Evolutionary conservation across 345 rosid genomes (phyloP), one percentile per base, ranked within the genome.

Genomic region (Jatropha curcas): DNA sequence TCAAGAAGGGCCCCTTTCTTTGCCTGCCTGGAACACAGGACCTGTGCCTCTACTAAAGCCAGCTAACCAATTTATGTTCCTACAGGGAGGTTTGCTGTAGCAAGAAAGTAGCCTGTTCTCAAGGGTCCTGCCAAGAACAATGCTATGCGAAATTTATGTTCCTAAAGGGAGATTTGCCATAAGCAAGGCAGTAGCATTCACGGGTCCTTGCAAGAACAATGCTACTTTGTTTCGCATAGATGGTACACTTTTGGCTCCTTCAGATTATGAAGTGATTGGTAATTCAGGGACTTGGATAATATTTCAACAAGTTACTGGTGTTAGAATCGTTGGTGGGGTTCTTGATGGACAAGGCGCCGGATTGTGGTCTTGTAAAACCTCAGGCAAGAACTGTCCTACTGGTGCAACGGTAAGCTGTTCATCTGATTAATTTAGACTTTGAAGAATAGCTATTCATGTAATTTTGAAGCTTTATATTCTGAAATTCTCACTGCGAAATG

Each of bases 221-320:
- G 72, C 50, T 60, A 81, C 86, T 59, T 27, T 70, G 27, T 25
- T 87, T 24, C 77, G 74, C 57, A 82, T 84, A 3, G 80, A 58
- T 12, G 94, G 92, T 8, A 84, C 92, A 0, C 71, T 87, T 59
- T 82, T 86, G 9, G 97, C 90, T 24, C 92, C 97, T 2, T 39
- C 84, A 5, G 81, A 86, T 78, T 77, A 80, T 63, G 70, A 80
- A 24, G 84, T 80, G n/a, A 25, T 89, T 13, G 88, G 85, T 2
- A 82, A 79, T 43, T 72, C 86, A 5, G 84, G 80, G 25, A 80
- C 80, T 43, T 89, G 94, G 94, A 82, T 91, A 13, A 56, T 82
- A n/a, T n/a, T 89, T 43, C 61, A 64, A 1, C 19, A 82, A 57
- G 89, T 89, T 43, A 71, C 86, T 67, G 83, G 85, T 43, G 73